These are phyloP conservation scores for Blastomyces silverae DNA, from an alignment of 2,329 filamentous ascomycete genomes.

Conservation along the genomic window DNA sequence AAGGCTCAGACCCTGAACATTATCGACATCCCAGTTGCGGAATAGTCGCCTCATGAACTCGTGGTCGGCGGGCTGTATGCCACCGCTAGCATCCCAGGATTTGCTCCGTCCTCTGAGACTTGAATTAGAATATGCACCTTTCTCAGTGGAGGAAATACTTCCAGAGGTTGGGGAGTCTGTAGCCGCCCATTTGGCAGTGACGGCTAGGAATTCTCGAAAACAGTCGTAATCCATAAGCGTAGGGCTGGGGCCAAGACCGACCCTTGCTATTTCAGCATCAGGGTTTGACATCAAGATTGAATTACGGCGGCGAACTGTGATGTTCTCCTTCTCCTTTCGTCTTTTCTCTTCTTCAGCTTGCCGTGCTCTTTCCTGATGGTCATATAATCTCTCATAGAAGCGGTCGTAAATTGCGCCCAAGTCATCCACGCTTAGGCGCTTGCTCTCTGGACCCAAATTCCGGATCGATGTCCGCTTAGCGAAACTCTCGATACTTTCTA, in stretches of 20 bases:
- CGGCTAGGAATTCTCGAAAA: constrained; percentile 87
- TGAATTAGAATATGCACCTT: constrained; percentile 55
- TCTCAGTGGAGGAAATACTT: constrained; percentile 45
- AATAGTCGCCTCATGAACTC: constrained; percentile 90
- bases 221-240: constrained; percentile 96
- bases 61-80: constrained; percentile 73
- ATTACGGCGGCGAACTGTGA: constrained; percentile 31
- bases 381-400: constrained; percentile 87
- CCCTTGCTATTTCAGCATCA: constrained; percentile 71
- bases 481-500: constrained; percentile 95
- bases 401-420: constrained; percentile 86
- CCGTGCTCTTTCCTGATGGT: constrained; percentile 74
- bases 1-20: constrained; percentile 68
- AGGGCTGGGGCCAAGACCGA: constrained; percentile 80
- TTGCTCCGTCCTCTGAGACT: constrained; percentile 50
- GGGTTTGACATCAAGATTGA: constrained; percentile 43
- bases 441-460: constrained; percentile 93
- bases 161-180: constrained; percentile 67
- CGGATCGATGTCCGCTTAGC: constrained; percentile 94
- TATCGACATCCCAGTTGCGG: constrained; percentile 76
- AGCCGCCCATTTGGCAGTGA: constrained; percentile 86
- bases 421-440: constrained; percentile 76
- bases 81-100: constrained; percentile 49
- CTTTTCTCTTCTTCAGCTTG: constrained; percentile 69
- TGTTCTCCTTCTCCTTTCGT: constrained; percentile 55